phyloP scores from a whole-genome alignment of 108 stramenopile genomes.

The Fistulifera pelliculosa region DNA sequence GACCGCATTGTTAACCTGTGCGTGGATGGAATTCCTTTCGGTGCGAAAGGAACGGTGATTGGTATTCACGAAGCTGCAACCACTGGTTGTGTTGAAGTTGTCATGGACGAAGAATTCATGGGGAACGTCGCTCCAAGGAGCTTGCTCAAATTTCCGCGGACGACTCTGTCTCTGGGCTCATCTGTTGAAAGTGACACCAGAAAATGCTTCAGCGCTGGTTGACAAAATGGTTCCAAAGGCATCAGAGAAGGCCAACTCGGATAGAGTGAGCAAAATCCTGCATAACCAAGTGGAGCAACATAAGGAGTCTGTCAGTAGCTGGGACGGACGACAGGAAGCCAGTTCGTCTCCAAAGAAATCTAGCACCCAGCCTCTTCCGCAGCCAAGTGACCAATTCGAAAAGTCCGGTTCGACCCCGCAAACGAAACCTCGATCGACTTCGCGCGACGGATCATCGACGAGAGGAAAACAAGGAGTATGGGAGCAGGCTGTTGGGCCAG shows the following conservation, averaged over 20 bases:
- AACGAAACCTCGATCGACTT: conserved; percentile 23
- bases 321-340: background rate
- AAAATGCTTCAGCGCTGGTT: conserved; percentile 54
- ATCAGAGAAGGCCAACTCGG: conserved; percentile 47
- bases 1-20: conserved; percentile 91
- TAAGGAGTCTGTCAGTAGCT: conserved; percentile 4
- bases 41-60: conserved; percentile 93
- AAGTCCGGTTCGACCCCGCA: conserved; percentile 6
- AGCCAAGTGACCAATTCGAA: background rate
- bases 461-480: conserved; percentile 6
- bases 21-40: conserved; percentile 91
- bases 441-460: background rate
- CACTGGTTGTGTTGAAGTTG: conserved; percentile 94
- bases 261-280: conserved; percentile 47
- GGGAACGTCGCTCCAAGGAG: conserved; percentile 89
- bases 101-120: conserved; percentile 97
- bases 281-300: conserved; percentile 19
- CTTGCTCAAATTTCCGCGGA: conserved; percentile 92
- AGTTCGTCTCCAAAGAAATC: background rate
- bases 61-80: conserved; percentile 79
- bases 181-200: conserved; percentile 65
- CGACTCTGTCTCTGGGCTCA: conserved; percentile 90
- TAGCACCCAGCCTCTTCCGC: background rate
- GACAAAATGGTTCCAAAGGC: conserved; percentile 63
- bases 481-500: conserved; percentile 47